These are phyloP conservation scores for Orbilia javanica DNA, from an alignment of 2,329 filamentous ascomycete species.

Conservation along the genomic window DNA sequence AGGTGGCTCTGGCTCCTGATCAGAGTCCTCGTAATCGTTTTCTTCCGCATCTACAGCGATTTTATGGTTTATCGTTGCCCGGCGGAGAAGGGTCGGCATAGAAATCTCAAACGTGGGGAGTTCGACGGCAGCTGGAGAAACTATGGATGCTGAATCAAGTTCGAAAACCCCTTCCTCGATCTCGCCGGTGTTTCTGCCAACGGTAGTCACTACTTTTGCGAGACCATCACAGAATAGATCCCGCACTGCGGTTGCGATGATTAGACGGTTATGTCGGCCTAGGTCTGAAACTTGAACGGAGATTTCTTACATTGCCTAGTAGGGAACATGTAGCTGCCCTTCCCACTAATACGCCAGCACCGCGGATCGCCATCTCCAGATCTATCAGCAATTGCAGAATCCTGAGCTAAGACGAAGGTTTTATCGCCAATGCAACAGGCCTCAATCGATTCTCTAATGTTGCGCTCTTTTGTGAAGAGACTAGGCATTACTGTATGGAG, in stretches of 20 bases:
- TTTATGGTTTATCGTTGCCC: constrained; percentile 39
- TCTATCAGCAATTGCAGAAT: constrained; percentile 47
- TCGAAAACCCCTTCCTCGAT: constrained; percentile 48
- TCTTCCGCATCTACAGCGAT: constrained; percentile 32
- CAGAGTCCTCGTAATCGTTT: constrained; percentile 37
- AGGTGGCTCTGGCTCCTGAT: constrained; percentile 24
- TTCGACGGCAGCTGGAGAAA: constrained; percentile 28
- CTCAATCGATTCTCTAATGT: constrained; percentile 40
- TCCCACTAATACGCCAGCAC: constrained; percentile 46
- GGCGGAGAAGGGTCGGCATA: constrained; percentile 50
- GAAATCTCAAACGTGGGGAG: constrained; percentile 53
- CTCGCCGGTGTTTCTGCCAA: constrained; percentile 15
- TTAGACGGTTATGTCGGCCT: not conserved
- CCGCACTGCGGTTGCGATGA: constrained; percentile 29
- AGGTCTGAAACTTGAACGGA: not conserved
- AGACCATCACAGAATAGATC: constrained; percentile 46
- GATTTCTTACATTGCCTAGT: constrained; percentile 41
- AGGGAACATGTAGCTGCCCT: constrained; percentile 41
- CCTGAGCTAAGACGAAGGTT: constrained; percentile 34
- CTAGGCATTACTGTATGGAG: constrained; percentile 28
- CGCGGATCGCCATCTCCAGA: constrained; percentile 32
- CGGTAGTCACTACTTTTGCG: constrained; percentile 5
- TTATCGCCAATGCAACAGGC: constrained; percentile 51
- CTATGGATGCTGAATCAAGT: constrained; percentile 28
- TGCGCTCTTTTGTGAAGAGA: constrained; percentile 41